Conservation (phyloP, 768 basidiomycete species). For the Leucocoprinus leucothites region DNA sequence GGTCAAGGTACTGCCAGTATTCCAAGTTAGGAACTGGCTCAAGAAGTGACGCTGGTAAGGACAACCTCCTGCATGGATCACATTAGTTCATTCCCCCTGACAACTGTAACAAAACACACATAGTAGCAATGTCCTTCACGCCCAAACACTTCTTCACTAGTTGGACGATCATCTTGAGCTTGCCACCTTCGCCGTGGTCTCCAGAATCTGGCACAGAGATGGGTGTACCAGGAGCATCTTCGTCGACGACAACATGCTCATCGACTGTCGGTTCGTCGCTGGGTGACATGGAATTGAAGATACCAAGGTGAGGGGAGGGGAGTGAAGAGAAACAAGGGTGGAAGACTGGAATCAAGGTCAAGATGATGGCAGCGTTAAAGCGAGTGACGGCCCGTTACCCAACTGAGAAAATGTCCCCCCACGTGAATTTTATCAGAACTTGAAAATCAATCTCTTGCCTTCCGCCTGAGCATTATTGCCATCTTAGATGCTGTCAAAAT, state of each 20-base stretch:
- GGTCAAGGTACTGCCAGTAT: slow-evolving; percentile 92
- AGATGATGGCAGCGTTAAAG: background rate
- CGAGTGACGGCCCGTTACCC: background rate
- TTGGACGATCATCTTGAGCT: slow-evolving; percentile 90
- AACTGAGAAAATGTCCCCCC: background rate
- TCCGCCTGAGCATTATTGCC: background rate
- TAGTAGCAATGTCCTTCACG: slow-evolving; percentile 92
- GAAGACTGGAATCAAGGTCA: background rate
- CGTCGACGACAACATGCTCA: slow-evolving; percentile 24
- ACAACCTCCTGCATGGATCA: slow-evolving; percentile 65
- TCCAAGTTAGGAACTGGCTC: slow-evolving; percentile 96
- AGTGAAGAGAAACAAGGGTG: background rate
- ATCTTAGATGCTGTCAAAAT: background rate
- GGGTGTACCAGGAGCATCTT: slow-evolving; percentile 51
- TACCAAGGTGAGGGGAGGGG: background rate
- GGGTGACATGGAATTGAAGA: background rate
- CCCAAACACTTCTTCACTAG: slow-evolving; percentile 90
- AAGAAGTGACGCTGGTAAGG: slow-evolving; percentile 87
- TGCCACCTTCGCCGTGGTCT: slow-evolving; percentile 83
- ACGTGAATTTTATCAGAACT: slow-evolving; percentile 5
- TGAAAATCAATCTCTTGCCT: background rate
- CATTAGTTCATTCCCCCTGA: background rate
- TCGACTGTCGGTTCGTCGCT: background rate
- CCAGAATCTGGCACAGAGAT: slow-evolving; percentile 68
- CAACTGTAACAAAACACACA: slow-evolving; percentile 48